Evolutionary conservation across 331 rosid genomes (phyloP).

Genomic region (Quercus tomentella): DNA sequence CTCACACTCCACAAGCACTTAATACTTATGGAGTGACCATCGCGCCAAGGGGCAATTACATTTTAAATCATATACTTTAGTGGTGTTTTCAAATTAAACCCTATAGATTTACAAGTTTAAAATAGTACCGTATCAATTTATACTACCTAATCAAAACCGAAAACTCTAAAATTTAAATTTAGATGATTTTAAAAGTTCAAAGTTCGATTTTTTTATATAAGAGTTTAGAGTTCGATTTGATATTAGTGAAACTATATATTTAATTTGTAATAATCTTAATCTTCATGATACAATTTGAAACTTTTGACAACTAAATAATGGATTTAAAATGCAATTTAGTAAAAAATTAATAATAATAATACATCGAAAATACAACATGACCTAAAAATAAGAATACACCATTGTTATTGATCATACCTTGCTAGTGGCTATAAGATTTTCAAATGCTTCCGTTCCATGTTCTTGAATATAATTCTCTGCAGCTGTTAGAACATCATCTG

Average conservation of each 20-base stretch:
- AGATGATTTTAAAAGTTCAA: background rate
- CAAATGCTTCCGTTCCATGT: slow-evolving; percentile 79
- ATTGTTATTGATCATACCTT: slow-evolving; percentile 37
- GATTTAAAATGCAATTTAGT: no score
- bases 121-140: no score
- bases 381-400: background rate
- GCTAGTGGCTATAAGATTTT: slow-evolving; percentile 54
- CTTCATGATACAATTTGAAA: no score
- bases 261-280: background rate
- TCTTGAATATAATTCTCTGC: slow-evolving; percentile 80
- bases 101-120: no score
- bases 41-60: accelerated
- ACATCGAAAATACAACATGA: background rate
- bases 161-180: background rate
- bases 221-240: background rate
- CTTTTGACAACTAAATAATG: no score
- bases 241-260: background rate
- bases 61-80: no score
- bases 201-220: background rate
- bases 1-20: no score
- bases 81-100: no score
- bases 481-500: slow-evolving; percentile 65
- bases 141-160: background rate
- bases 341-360: no score
- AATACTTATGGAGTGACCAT: no score